phyloP scores from a whole-genome alignment of 257 asterid genomes.

The Lycium ferocissimum region DNA sequence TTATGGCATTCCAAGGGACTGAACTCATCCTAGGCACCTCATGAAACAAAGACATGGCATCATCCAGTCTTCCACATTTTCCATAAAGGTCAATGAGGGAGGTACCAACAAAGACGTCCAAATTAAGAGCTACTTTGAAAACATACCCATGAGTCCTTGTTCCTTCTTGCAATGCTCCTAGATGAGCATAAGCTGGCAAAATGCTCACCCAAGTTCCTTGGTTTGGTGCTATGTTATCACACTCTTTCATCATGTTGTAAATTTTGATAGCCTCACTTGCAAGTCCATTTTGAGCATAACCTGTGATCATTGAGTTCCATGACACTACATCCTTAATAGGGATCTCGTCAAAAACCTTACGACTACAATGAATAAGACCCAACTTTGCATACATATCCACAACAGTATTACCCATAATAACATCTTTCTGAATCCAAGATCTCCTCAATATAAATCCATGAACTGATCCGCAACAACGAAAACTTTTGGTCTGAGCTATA shows the following conservation, averaged over 20 bases:
- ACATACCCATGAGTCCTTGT: slow-evolving; percentile 64
- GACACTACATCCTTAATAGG: slow-evolving; percentile 71
- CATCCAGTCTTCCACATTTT: slow-evolving; percentile 72
- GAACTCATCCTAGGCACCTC: slow-evolving; percentile 54
- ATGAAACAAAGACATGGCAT: slow-evolving; percentile 64
- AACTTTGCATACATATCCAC: slow-evolving; percentile 89
- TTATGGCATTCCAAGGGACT: slow-evolving; percentile 73
- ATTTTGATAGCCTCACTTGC: slow-evolving; percentile 68
- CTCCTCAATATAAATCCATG: slow-evolving; percentile 71
- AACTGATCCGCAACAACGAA: slow-evolving; percentile 53
- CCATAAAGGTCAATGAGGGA: slow-evolving; percentile 81
- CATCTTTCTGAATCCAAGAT: slow-evolving; percentile 58
- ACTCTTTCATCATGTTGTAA: slow-evolving; percentile 54
- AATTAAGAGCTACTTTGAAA: slow-evolving; percentile 53
- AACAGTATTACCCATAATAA: slow-evolving; percentile 68
- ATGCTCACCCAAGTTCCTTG: slow-evolving; percentile 78
- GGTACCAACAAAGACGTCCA: slow-evolving; percentile 69
- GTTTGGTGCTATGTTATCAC: slow-evolving; percentile 49
- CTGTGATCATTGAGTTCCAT: slow-evolving; percentile 81
- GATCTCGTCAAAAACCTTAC: slow-evolving; percentile 58
- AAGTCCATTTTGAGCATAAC: slow-evolving; percentile 86
- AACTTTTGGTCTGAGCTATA: slow-evolving; percentile 65
- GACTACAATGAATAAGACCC: slow-evolving; percentile 65
- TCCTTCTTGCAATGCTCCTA: slow-evolving; percentile 80
- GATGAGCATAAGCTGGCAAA: slow-evolving; percentile 80